Conservation (phyloP, 768 basidiomycete species). For the Termitomyces sp. region DNA sequence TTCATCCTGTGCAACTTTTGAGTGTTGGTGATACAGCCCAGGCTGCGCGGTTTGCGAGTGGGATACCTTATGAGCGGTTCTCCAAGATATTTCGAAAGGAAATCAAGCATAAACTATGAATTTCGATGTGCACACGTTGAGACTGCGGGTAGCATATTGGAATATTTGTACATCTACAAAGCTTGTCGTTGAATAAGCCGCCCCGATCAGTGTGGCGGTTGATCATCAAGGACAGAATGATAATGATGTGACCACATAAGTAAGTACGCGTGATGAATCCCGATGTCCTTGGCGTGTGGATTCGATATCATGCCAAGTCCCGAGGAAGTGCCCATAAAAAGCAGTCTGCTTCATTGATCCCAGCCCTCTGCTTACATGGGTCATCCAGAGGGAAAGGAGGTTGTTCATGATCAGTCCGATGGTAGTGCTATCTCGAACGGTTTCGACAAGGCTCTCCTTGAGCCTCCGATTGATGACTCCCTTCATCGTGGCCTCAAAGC, state of each 20-base stretch:
- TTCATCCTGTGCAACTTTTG: conserved; percentile 1
- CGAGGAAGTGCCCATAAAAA: background rate
- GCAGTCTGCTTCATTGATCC: conserved; percentile 2
- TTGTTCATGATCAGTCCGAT: conserved; percentile 16
- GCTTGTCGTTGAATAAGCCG: no score
- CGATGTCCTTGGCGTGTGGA: background rate
- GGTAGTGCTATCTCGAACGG: conserved; percentile 19
- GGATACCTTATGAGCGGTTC: conserved; percentile 54
- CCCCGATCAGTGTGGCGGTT: no score
- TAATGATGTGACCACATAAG: no score
- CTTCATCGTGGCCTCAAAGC: conserved; percentile 50
- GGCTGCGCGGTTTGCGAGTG: conserved; percentile 61
- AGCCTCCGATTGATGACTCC: conserved; percentile 32
- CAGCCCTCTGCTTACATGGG: conserved; percentile 12
- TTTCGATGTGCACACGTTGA: background rate
- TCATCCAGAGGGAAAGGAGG: conserved; percentile 24
- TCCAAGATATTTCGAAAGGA: conserved; percentile 56
- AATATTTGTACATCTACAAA: no score
- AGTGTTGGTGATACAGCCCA: conserved; percentile 39
- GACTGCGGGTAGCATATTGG: background rate
- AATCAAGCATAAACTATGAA: conserved; percentile 61
- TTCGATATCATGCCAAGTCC: no score
- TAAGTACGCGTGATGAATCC: background rate
- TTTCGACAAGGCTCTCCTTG: conserved; percentile 27
- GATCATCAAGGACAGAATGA: no score